Percentiles rank a stretch among this genome's conserved stretches.
phyloP scores from a whole-genome alignment of 139 green algal species.

The Nannochloris sp. region DNA sequence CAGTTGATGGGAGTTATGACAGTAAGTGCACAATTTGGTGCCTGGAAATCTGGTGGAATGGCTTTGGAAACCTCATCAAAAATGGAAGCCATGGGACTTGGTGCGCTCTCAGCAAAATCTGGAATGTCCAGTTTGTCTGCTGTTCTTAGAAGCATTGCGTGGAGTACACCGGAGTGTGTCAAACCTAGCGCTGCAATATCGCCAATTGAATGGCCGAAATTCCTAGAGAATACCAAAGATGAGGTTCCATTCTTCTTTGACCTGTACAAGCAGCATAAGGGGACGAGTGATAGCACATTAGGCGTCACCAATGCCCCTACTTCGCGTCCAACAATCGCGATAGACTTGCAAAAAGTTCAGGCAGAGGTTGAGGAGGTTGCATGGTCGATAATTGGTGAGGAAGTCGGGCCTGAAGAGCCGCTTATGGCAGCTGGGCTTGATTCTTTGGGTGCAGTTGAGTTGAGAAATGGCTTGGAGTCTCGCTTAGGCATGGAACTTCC shows the following conservation, averaged over 20 bases:
- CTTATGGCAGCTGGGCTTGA: constrained; percentile 70
- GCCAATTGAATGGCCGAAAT: constrained; percentile 24
- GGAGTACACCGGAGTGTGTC: neutral
- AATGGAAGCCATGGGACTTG: constrained; percentile 28
- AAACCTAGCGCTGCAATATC: constrained; percentile 9
- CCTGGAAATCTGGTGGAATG: constrained; percentile 52
- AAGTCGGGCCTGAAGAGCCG: constrained; percentile 39
- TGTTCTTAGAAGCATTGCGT: constrained; percentile 11
- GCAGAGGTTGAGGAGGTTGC: constrained; percentile 12
- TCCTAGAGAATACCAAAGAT: constrained; percentile 4
- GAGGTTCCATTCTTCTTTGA: neutral
- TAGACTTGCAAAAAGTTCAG: neutral
- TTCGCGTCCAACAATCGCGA: neutral
- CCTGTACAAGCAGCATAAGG: constrained; percentile 2
- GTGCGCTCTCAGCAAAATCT: constrained; percentile 11
- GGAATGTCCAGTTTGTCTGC: constrained; percentile 19
- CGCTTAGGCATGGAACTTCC: constrained; percentile 22
- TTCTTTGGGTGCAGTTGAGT: constrained; percentile 67
- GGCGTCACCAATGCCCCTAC: neutral
- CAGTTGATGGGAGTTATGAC: constrained; percentile 18
- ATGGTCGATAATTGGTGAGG: constrained; percentile 4
- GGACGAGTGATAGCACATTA: neutral
- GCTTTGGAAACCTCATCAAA: constrained; percentile 19
- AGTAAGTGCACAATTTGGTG: constrained; percentile 55
- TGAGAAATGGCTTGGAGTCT: constrained; percentile 51